Evolutionary conservation across 805 yeast species (phyloP).

Genomic region (Ogataea ganodermae): DNA sequence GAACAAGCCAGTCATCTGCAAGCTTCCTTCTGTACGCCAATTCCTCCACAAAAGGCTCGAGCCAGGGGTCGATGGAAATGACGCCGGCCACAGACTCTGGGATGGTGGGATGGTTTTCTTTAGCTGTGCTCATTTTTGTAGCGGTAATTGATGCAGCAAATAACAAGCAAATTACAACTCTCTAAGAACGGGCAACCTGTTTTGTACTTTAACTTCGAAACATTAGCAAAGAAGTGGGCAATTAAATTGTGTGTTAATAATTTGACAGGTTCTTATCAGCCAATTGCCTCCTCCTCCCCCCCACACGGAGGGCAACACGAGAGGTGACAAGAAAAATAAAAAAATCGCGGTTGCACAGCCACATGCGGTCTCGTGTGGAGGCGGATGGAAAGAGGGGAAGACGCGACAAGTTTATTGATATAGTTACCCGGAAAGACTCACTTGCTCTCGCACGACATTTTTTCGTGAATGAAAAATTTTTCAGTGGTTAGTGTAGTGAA

Average conservation of each 20-base stretch:
- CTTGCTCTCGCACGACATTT: conserved; percentile 1
- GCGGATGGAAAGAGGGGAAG: conserved; percentile 9
- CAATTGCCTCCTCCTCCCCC: background rate
- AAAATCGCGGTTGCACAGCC: conserved; percentile 2
- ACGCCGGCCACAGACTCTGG: conserved; percentile 52
- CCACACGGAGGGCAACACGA: conserved; percentile 1
- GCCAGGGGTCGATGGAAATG: conserved; percentile 81
- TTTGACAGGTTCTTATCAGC: conserved; percentile 6
- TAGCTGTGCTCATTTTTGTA: background rate
- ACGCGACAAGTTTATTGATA: background rate
- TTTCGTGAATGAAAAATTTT: conserved; percentile 4
- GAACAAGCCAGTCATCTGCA: conserved; percentile 63
- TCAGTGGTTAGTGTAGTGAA: background rate
- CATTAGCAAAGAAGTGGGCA: background rate
- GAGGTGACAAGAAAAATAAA: background rate
- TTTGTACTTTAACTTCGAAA: background rate
- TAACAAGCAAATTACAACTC: background rate
- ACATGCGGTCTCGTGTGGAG: background rate
- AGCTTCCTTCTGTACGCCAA: conserved; percentile 65
- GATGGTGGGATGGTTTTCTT: conserved; percentile 3
- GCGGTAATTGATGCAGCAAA: background rate
- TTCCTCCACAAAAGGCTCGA: conserved; percentile 73
- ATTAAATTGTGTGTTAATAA: background rate
- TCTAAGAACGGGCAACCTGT: too few species aligned
- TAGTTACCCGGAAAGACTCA: conserved; percentile 15